Conservation (phyloP, 495 filamentous ascomycete genomes). For the Penicillium psychrofluorescens region DNA sequence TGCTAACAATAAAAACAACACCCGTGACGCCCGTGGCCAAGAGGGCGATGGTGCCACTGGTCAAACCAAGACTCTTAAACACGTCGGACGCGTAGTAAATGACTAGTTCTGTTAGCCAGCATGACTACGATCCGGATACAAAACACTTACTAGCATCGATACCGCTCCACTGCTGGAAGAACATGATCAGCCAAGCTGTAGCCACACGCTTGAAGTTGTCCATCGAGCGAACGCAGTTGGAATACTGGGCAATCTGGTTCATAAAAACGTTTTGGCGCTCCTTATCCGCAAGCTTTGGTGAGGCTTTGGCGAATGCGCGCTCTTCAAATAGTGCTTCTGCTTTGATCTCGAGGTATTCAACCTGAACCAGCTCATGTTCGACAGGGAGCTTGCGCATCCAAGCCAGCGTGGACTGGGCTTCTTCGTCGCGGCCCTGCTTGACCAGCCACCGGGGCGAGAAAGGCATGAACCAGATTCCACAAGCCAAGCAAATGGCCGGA, state of each 20-base stretch:
- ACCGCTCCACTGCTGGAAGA: conserved; percentile 38
- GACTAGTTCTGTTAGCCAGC: conserved; percentile 1
- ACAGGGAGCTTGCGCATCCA: conserved; percentile 38
- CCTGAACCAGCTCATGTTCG: conserved; percentile 30
- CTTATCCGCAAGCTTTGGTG: conserved; percentile 25
- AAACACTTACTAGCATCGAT: conserved; percentile 26
- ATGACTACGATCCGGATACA: too few relatives aligned
- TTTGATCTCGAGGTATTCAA: conserved; percentile 39
- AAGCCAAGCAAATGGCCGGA: conserved; percentile 33
- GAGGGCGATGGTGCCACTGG: conserved; percentile 70
- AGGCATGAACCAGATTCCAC: conserved; percentile 38
- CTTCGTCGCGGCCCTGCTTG: conserved; percentile 40
- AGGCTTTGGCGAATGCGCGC: conserved; percentile 28
- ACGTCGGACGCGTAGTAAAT: conserved; percentile 34
- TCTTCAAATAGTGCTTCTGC: conserved; percentile 34
- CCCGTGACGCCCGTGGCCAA: conserved; percentile 51
- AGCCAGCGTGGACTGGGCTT: conserved; percentile 38
- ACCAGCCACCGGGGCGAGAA: conserved; percentile 43
- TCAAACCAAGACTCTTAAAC: conserved; percentile 71
- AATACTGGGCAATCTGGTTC: conserved; percentile 32
- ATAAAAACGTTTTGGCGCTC: conserved; percentile 21
- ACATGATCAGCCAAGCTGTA: conserved; percentile 32
- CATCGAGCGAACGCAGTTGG: conserved; percentile 26
- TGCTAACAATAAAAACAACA: conserved; percentile 63
- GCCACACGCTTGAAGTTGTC: conserved; percentile 35